phyloP scores from a whole-genome alignment of 2,329 filamentous ascomycete species.

The Nakataea oryzae region DNA sequence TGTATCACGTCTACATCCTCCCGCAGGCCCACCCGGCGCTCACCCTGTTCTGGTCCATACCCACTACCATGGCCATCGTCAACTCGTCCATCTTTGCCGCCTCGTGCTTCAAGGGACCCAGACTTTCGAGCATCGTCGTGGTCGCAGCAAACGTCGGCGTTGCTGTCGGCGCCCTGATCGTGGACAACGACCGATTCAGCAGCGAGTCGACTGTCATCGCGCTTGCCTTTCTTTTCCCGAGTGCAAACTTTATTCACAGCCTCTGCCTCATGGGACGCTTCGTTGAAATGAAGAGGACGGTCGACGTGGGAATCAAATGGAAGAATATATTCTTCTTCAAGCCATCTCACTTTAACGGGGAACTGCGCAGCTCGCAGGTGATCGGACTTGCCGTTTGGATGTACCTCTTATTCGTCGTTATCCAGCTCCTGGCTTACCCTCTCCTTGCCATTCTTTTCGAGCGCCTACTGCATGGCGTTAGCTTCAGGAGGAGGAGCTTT shows the following conservation, averaged over 20 bases:
- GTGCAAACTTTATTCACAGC: conserved; percentile 72
- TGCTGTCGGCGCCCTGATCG: conserved; percentile 73
- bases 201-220: conserved; percentile 60
- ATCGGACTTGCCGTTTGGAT: conserved; percentile 11
- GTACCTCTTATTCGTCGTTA: conserved; percentile 64
- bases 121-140: conserved; percentile 74
- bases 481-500: conserved; percentile 48
- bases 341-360: conserved; percentile 46
- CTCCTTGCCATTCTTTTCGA: conserved; percentile 67
- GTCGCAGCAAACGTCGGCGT: conserved; percentile 66
- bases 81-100: conserved; percentile 75
- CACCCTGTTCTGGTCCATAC: conserved; percentile 62
- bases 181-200: conserved; percentile 51
- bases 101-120: conserved; percentile 76
- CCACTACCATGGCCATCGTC: conserved; percentile 65
- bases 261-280: conserved; percentile 68
- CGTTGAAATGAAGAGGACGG: conserved; percentile 50
- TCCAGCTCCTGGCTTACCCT: conserved; percentile 73
- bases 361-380: background rate
- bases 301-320: conserved; percentile 50
- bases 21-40: conserved; percentile 51
- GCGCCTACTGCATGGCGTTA: conserved; percentile 63
- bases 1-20: conserved; percentile 55
- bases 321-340: conserved; percentile 57
- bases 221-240: conserved; percentile 62